Percentiles rank a stretch among this genome's conserved stretches.
These are phyloP conservation scores for Fusarium sp. DNA, from an alignment of 2,329 filamentous ascomycete genomes.

Conservation along the genomic window DNA sequence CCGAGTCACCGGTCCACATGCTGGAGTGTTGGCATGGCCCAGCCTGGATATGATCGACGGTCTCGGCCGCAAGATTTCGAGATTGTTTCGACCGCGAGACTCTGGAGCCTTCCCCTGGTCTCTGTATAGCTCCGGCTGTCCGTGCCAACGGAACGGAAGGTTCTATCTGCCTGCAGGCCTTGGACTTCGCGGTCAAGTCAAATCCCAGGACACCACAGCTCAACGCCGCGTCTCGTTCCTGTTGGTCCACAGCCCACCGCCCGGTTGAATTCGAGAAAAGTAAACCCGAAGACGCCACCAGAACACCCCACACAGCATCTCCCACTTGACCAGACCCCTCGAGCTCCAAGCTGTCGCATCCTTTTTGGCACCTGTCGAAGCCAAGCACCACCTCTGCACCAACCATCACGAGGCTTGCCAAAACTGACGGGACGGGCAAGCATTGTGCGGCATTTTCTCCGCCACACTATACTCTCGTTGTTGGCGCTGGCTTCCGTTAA, in stretches of 20 bases:
- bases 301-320: constrained; percentile 9
- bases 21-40: constrained; percentile 24
- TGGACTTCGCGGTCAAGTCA: constrained; percentile 16
- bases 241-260: constrained; percentile 21
- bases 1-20: constrained; percentile 34
- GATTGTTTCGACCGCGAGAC: constrained; percentile 6
- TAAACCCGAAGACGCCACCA: neutral
- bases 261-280: constrained; percentile 18
- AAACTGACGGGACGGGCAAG: neutral
- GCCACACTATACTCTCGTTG: constrained; percentile 1
- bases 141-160: neutral
- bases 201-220: constrained; percentile 28
- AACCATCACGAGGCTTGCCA: constrained; percentile 21
- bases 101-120: constrained; percentile 17
- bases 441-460: constrained; percentile 35
- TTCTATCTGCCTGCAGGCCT: constrained; percentile 7
- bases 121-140: constrained; percentile 6
- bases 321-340: constrained; percentile 2
- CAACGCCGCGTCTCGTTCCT: constrained; percentile 24
- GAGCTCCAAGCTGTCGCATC: neutral
- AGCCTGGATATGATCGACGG: constrained; percentile 38
- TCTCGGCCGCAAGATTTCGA: constrained; percentile 13
- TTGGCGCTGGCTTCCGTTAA: constrained; percentile 13
- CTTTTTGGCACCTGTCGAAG: neutral
- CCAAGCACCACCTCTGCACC: constrained; percentile 11